phyloP scores from a whole-genome alignment of 1,284 basidiomycete species.

The Austroboletus olivaceoglutinosus region DNA sequence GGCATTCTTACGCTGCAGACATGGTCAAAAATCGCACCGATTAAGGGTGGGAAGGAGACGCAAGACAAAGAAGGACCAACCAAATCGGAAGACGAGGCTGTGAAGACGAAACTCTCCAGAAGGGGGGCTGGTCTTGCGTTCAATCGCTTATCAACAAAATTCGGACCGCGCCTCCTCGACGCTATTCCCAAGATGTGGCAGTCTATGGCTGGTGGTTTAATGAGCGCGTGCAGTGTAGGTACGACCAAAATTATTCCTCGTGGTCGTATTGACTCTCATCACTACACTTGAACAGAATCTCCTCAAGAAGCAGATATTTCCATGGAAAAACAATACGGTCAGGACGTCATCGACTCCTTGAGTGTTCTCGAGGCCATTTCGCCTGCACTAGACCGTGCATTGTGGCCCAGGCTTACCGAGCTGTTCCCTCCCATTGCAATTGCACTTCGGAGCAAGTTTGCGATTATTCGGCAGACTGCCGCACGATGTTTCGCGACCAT shows the following conservation, averaged over 20 bases:
- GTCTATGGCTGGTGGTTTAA: slow-evolving; percentile 79
- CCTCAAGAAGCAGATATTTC: slow-evolving; percentile 55
- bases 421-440: slow-evolving; percentile 77
- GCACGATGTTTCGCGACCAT: slow-evolving; percentile 86
- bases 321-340: slow-evolving; percentile 75
- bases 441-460: slow-evolving; percentile 80
- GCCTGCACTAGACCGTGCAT: slow-evolving; percentile 68
- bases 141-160: slow-evolving; percentile 71
- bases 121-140: slow-evolving; percentile 89
- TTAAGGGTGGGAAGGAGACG: slow-evolving; percentile 46
- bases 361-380: slow-evolving; percentile 86
- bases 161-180: slow-evolving; percentile 73
- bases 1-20: slow-evolving; percentile 79
- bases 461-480: slow-evolving; percentile 86
- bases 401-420: slow-evolving; percentile 68
- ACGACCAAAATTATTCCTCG: slow-evolving; percentile 21
- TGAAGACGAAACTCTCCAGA: slow-evolving; percentile 59
- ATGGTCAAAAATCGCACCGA: slow-evolving; percentile 32
- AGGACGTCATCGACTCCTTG: slow-evolving; percentile 91
- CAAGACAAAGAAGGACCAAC: slow-evolving; percentile 43
- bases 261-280: slow-evolving; percentile 2
- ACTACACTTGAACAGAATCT: slow-evolving; percentile 39
- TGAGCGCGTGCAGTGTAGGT: slow-evolving; percentile 70
- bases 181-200: slow-evolving; percentile 92
- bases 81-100: slow-evolving; percentile 49